These are phyloP conservation scores for Hammondia hammondi DNA, from an alignment of 169 alveolate genomes.

Conservation along the genomic window DNA sequence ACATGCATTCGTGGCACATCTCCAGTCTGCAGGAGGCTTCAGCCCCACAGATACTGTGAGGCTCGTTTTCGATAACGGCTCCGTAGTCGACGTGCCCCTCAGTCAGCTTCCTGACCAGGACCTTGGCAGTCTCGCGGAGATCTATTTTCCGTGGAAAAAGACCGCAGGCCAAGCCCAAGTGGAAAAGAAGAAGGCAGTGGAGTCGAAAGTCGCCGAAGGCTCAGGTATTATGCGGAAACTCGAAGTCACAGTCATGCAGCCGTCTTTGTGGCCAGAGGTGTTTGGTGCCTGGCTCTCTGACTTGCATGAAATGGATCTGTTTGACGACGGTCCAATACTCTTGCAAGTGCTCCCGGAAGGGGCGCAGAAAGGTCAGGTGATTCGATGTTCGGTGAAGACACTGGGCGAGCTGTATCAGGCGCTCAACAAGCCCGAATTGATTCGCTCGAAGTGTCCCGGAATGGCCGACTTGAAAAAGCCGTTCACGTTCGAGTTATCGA, in stretches of 20 bases:
- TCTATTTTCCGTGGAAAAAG: conserved; percentile 26
- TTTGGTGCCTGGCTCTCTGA: not conserved
- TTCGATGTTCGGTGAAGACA: not conserved
- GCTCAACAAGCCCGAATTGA: not conserved
- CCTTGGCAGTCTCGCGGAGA: not conserved
- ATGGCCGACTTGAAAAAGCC: not conserved
- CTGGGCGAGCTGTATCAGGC: conserved; percentile 7
- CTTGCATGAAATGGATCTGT: not conserved
- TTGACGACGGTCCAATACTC: not conserved
- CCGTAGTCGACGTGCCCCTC: not conserved
- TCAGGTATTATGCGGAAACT: not conserved
- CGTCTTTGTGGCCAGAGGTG: not conserved
- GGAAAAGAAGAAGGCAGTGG: conserved; percentile 23
- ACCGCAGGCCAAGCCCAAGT: conserved; percentile 5
- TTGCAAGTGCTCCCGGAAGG: not conserved
- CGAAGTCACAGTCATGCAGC: not conserved
- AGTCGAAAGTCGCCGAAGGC: not conserved
- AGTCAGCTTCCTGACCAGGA: not conserved
- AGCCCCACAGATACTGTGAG: not conserved
- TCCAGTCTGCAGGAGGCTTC: not conserved
- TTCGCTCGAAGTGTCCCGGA: not conserved
- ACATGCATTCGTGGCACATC: not conserved
- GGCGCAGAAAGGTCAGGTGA: not conserved
- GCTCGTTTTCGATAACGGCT: not conserved
- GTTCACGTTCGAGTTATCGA: not conserved